These are phyloP conservation scores for Vitis hybrid DNA, from an alignment of 177 flowering plant species.

Conservation along the genomic window DNA sequence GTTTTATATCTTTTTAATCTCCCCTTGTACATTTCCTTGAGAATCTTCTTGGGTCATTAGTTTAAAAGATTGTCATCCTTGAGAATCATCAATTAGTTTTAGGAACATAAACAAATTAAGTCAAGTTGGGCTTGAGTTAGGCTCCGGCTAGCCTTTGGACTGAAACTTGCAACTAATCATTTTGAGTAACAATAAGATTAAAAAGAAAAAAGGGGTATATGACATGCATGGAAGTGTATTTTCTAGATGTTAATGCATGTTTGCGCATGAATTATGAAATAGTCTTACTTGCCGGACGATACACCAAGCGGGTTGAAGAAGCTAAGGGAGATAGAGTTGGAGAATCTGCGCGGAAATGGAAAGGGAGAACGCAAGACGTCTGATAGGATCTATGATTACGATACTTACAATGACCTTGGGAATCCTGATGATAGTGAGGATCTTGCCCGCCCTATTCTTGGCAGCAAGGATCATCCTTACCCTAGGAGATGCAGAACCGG, in stretches of 20 bases:
- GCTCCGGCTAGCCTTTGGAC: no score
- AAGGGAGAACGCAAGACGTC: conserved; percentile 35
- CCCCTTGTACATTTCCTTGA: no score
- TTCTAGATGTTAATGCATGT: neutral
- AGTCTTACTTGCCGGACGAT: conserved; percentile 47
- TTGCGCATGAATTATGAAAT: conserved; percentile 1
- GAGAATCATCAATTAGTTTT: no score
- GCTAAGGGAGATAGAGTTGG: conserved; percentile 52
- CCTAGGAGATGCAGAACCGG: conserved; percentile 81
- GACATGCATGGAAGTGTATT: neutral
- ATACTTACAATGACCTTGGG: conserved; percentile 71
- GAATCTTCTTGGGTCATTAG: no score
- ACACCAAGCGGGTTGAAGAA: conserved; percentile 59
- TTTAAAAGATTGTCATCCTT: no score
- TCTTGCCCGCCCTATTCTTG: conserved; percentile 45
- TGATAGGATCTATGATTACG: conserved; percentile 78
- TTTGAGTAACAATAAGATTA: neutral
- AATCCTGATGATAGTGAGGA: conserved; percentile 45
- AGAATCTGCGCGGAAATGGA: conserved; percentile 47
- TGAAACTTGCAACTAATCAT: no score
- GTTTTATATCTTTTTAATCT: conserved; percentile 21
- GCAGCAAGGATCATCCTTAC: conserved; percentile 58
- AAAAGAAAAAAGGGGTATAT: no score
- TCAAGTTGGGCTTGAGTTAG: no score
- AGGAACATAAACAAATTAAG: neutral